Conservation (phyloP, 768 basidiomycete genomes). For the Mrakia hoshinonis region DNA sequence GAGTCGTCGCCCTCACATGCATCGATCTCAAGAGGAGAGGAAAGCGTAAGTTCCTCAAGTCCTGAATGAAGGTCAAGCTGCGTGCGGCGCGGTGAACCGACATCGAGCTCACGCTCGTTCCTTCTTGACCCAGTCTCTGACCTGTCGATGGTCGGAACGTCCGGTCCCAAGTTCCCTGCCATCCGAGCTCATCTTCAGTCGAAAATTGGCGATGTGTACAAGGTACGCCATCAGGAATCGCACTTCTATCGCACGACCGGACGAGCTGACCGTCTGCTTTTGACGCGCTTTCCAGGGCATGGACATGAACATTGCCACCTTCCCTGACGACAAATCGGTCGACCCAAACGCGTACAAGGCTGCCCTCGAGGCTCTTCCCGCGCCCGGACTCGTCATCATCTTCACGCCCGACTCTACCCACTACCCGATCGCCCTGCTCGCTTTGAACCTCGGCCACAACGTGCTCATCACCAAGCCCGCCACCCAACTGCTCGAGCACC, state of each 20-base stretch:
- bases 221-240: slow-evolving; percentile 34
- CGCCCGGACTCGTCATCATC: slow-evolving; percentile 38
- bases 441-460: slow-evolving; percentile 59
- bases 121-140: slow-evolving; percentile 51
- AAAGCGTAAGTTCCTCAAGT: slow-evolving; percentile 44
- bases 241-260: too few species aligned
- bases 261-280: too few species aligned
- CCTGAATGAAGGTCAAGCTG: neutral
- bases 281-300: slow-evolving; percentile 47
- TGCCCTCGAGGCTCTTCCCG: slow-evolving; percentile 11
- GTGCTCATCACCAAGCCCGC: slow-evolving; percentile 91
- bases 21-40: slow-evolving; percentile 79
- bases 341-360: slow-evolving; percentile 60
- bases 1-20: slow-evolving; percentile 82
- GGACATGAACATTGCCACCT: slow-evolving; percentile 72
- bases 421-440: slow-evolving; percentile 73
- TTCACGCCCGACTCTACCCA: slow-evolving; percentile 90
- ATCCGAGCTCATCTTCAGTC: slow-evolving; percentile 70
- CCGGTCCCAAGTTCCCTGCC: slow-evolving; percentile 70
- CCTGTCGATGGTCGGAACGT: slow-evolving; percentile 81
- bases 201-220: slow-evolving; percentile 76
- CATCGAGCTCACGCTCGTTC: neutral
- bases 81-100: slow-evolving; percentile 39
- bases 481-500: slow-evolving; percentile 73
- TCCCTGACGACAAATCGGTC: slow-evolving; percentile 58